Evolutionary conservation across 2,329 filamentous ascomycete genomes (phyloP), one percentile per base, ranked within the genome.

Genomic region (Incumbomyces delicatus): DNA sequence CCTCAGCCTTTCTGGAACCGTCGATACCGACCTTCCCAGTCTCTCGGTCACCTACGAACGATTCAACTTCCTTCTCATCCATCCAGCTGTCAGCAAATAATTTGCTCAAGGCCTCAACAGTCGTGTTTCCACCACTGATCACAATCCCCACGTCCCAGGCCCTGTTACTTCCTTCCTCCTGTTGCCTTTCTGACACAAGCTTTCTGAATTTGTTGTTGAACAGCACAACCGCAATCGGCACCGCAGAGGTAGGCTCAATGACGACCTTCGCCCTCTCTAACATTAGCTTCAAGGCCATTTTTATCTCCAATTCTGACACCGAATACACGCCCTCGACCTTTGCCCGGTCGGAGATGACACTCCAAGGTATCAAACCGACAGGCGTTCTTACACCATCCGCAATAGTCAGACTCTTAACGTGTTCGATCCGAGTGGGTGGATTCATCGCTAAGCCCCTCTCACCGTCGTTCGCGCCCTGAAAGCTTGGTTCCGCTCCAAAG

Each of bases 331-430:
- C 82, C 2, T 68, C 61, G 1, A 95, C 83, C 48, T 92, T 79
- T n/a, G 67, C 63, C 48, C 74, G 69, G 60, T 88, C 78, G 55
- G 80, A 80, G 55, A 95, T 84, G 33, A 95, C 71, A 6, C 61
- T 65, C 87, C 87, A 96, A 1, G 87, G 87, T 46, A 81, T 70
- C 39, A 70, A 61, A 0, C 89, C 89, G 0, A 95, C 75, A 0
- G 87, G 87, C 14, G 89, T 95, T 20, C 90, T 74, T 61, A 96
- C 67, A 0, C 90, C 90, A 65, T 96, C 90, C 0, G 88, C 90
- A 31, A 96, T 81, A 0, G 90, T 95, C 13, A 90, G 71, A 1
- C 82, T 80, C 57, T 76, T 79, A 16, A 95, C 89, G 0, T 62
- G 63, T 53, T 77, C 70, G 33, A 96, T 74, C 11, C 88, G 74